Evolutionary conservation across 1,284 basidiomycete species (phyloP).

Genomic region (Pseudozyma hubeiensis): DNA sequence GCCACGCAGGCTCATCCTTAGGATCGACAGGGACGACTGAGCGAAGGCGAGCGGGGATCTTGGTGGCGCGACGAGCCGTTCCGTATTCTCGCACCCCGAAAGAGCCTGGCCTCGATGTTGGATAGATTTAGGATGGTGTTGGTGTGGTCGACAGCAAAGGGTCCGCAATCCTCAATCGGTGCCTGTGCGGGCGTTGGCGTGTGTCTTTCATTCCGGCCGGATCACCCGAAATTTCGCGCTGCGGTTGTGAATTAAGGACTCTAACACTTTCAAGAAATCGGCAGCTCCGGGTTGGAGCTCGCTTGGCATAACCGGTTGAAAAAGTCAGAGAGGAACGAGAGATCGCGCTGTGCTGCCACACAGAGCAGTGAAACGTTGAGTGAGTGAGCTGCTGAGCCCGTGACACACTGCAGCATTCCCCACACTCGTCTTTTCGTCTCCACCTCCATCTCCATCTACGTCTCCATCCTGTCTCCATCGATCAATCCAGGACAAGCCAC

Average conservation of each 20-base stretch:
- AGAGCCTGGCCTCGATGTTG: too few species aligned
- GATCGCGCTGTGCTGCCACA: neutral
- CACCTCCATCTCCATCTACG: neutral
- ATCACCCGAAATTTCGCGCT: too few species aligned
- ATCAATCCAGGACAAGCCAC: too few species aligned
- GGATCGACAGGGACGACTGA: neutral
- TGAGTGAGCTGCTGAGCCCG: too few species aligned
- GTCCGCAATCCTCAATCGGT: neutral
- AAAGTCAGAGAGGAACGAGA: too few species aligned
- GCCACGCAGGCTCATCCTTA: conserved; percentile 6
- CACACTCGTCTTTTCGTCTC: neutral
- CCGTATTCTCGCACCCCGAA: too few species aligned
- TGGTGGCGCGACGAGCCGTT: too few species aligned
- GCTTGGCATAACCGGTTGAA: too few species aligned
- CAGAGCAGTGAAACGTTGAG: neutral
- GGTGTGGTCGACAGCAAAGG: neutral
- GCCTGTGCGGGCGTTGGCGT: neutral
- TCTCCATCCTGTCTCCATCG: neutral
- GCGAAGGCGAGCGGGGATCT: neutral
- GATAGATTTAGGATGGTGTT: neutral
- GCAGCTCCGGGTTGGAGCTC: too few species aligned
- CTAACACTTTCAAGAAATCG: too few species aligned
- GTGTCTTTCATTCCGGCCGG: too few species aligned
- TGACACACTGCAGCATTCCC: neutral
- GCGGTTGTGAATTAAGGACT: too few species aligned